Percentiles rank a stretch among this genome's conserved stretches.
Evolutionary conservation across 768 basidiomycete genomes (phyloP).

Genomic region (Hericium coralloides): DNA sequence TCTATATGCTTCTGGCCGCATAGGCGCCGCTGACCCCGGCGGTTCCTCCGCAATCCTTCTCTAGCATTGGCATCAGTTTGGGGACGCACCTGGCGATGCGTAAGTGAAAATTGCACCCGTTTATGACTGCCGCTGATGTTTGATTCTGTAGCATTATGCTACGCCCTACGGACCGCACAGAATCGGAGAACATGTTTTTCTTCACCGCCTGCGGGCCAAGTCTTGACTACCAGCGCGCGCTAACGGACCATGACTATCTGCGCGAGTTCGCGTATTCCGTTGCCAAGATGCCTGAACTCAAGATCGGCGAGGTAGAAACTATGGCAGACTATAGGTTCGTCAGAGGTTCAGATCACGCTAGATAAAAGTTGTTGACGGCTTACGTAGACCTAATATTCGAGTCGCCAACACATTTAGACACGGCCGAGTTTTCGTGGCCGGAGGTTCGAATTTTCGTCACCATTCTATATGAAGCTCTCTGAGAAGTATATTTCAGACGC

Average conservation of each 20-base stretch:
- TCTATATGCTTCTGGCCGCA: neutral
- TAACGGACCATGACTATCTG: neutral
- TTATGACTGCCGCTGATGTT: neutral
- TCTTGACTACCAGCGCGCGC: neutral
- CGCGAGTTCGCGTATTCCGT: neutral
- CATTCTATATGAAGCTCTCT: conserved; percentile 4
- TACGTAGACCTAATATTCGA: conserved; percentile 11
- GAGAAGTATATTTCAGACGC: neutral
- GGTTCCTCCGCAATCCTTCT: neutral
- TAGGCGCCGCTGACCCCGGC: too few relatives aligned
- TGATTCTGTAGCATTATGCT: neutral
- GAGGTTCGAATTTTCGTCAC: conserved; percentile 8
- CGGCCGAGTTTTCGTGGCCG: conserved; percentile 11
- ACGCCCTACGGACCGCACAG: neutral
- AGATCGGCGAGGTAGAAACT: neutral
- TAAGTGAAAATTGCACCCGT: neutral
- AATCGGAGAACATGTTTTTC: neutral
- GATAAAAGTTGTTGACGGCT: neutral
- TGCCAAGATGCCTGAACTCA: neutral
- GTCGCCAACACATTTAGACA: conserved; percentile 9
- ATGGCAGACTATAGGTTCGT: conserved; percentile 1
- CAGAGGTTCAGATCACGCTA: neutral
- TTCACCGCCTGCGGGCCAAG: neutral
- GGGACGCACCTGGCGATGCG: neutral
- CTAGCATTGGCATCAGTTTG: conserved; percentile 1